Conservation (phyloP, 2,329 filamentous ascomycete genomes). For the Onygenales sp. region DNA sequence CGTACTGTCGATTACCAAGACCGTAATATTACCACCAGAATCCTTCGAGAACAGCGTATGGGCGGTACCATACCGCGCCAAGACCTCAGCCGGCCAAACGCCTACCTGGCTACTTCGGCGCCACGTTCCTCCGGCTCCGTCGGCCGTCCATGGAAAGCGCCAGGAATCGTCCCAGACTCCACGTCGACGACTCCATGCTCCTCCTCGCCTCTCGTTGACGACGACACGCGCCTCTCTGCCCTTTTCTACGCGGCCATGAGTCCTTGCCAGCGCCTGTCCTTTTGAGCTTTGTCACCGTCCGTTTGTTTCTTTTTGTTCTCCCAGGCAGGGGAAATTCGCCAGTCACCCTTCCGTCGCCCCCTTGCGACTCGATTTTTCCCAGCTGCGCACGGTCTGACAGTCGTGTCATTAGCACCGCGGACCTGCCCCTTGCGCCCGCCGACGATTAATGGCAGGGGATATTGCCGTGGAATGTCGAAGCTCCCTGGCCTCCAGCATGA, state of each 20-base stretch:
- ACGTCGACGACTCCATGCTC: background rate
- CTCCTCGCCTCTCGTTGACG: background rate
- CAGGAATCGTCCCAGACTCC: background rate
- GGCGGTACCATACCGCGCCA: background rate
- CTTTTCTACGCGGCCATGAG: conserved; percentile 6
- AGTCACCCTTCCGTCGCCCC: background rate
- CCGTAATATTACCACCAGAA: background rate
- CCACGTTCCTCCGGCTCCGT: background rate
- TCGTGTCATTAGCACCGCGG: background rate
- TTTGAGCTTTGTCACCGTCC: conserved; percentile 5
- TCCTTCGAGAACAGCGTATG: background rate
- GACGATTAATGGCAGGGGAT: conserved; percentile 5
- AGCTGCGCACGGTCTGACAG: background rate
- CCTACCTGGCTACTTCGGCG: conserved; percentile 1
- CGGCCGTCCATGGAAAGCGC: background rate
- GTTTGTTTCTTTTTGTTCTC: background rate
- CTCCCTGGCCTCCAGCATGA: conserved; percentile 2
- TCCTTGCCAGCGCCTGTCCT: background rate
- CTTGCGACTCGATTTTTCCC: background rate
- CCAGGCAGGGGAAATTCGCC: background rate
- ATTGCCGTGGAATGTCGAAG: background rate
- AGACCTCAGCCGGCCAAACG: background rate
- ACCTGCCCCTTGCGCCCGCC: background rate
- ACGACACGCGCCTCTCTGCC: background rate
- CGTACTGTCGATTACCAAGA: too few species aligned